phyloP scores from a whole-genome alignment of 169 alveolate genomes.

The Theileria parva region DNA sequence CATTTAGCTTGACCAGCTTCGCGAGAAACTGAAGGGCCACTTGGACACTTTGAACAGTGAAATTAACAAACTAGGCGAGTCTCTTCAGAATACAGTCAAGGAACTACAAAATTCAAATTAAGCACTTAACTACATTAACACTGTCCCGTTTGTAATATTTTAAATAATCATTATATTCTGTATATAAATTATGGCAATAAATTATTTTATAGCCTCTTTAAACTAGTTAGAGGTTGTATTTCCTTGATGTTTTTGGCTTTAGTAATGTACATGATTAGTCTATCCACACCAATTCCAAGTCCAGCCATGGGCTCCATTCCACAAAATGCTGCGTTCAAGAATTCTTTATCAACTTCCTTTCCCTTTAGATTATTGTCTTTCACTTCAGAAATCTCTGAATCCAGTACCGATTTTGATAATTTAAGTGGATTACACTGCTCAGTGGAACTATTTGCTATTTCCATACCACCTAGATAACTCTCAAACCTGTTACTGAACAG shows the following conservation, averaged over 20 bases:
- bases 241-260: conserved; percentile 86
- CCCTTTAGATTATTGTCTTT: conserved; percentile 86
- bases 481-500: conserved; percentile 96
- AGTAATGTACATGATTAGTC: conserved; percentile 92
- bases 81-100: neutral
- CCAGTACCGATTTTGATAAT: conserved; percentile 84
- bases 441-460: conserved; percentile 97
- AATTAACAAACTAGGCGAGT: neutral
- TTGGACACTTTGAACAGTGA: neutral
- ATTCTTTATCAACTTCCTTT: conserved; percentile 88
- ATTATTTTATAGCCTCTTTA: conserved; percentile 21
- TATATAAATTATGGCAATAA: neutral
- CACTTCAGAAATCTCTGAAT: conserved; percentile 57
- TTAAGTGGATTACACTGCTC: conserved; percentile 98
- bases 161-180: neutral
- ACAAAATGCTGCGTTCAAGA: conserved; percentile 88
- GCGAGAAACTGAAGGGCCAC: neutral
- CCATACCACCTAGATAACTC: conserved; percentile 94
- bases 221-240: conserved; percentile 47
- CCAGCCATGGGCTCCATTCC: conserved; percentile 98
- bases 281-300: conserved; percentile 95
- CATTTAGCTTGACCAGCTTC: neutral
- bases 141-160: neutral
- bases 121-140: neutral
- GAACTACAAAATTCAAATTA: neutral